Percentiles rank a stretch among this genome's conserved stretches.
phyloP scores from a whole-genome alignment of 2,329 filamentous ascomycete species.

The Chaetomium olivaceum region DNA sequence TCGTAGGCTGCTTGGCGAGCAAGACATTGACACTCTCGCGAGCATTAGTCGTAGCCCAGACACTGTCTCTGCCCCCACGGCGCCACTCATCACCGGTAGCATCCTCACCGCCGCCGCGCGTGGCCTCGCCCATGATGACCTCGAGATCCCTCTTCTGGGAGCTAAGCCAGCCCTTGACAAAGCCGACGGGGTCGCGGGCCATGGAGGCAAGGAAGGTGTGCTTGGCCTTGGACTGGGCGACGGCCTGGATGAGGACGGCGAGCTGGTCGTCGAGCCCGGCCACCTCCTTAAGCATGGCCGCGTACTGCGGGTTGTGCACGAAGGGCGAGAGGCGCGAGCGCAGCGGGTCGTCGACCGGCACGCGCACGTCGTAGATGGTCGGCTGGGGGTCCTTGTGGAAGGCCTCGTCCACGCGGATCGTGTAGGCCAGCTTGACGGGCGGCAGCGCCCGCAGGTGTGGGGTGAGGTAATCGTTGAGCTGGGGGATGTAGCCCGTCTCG shows the following conservation, averaged over 20 bases:
- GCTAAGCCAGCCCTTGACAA: slow-evolving; percentile 84
- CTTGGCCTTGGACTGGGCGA: slow-evolving; percentile 83
- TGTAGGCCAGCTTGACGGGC: slow-evolving; percentile 84
- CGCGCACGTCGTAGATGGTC: slow-evolving; percentile 87
- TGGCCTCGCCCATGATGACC: slow-evolving; percentile 79
- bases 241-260: slow-evolving; percentile 76
- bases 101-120: slow-evolving; percentile 60
- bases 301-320: slow-evolving; percentile 68
- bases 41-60: slow-evolving; percentile 60
- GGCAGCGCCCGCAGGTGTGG: slow-evolving; percentile 76
- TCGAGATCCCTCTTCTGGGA: slow-evolving; percentile 90
- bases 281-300: slow-evolving; percentile 73
- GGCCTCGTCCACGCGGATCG: slow-evolving; percentile 85
- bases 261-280: slow-evolving; percentile 80
- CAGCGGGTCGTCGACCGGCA: slow-evolving; percentile 81
- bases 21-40: slow-evolving; percentile 64
- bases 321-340: slow-evolving; percentile 65
- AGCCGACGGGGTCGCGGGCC: slow-evolving; percentile 77
- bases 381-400: slow-evolving; percentile 74
- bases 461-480: slow-evolving; percentile 77
- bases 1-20: slow-evolving; percentile 52
- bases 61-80: slow-evolving; percentile 54
- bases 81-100: slow-evolving; percentile 68
- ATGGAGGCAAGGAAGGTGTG: slow-evolving; percentile 83
- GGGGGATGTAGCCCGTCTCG: slow-evolving; percentile 81